Evolutionary conservation across 352 stramenopile genomes (phyloP), one percentile per base, ranked within the genome.

Genomic region (Globisporangium spinosum): DNA sequence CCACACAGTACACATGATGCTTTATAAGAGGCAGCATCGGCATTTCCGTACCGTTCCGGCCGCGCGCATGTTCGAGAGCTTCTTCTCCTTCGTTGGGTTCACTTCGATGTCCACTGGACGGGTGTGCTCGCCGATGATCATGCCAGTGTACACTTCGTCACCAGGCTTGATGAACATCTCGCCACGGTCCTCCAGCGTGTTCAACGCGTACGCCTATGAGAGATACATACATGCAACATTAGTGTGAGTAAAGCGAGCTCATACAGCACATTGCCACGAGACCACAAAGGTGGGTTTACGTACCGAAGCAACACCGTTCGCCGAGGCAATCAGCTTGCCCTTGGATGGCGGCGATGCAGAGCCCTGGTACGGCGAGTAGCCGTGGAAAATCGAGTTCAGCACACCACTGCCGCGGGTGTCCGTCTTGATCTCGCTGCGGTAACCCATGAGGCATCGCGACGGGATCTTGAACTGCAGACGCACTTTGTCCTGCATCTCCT

Each of bases 111-210:
- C 98, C 62, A 82, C 94, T 54, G 85, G 77, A 29, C 92, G 95
- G 83, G 95, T 97, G 79, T 98, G 93, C 80, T 99, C 97, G 25
- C 98, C 98, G 55, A 99, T 90, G 17, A 99, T 93, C 98, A 99
- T 99, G 60, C 98, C 98, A 54, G 88, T 87, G 78, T 99, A 99
- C 40, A 99, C 95, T 47, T 93, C 78, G 53, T 98, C 94, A 20
- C 95, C 94, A 55, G 95, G 94, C 65, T 89, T 94, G 55, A 99
- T 86, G 73, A 99, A 99, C 59, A 99, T 89, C 61, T 95, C 95
- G 8, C 97, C 97, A 43, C 98, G 86, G 53, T 98, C 89, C 74
- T 98, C 89, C 6, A 99, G 68, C 55, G 84, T 82, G 64, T 94
- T 93, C 23, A 99, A 81, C 40, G 98, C 96, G 77, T 99, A 99